Evolutionary conservation across 2,329 filamentous ascomycete species (phyloP).

Genomic region (Ophiostoma triangulosporum): DNA sequence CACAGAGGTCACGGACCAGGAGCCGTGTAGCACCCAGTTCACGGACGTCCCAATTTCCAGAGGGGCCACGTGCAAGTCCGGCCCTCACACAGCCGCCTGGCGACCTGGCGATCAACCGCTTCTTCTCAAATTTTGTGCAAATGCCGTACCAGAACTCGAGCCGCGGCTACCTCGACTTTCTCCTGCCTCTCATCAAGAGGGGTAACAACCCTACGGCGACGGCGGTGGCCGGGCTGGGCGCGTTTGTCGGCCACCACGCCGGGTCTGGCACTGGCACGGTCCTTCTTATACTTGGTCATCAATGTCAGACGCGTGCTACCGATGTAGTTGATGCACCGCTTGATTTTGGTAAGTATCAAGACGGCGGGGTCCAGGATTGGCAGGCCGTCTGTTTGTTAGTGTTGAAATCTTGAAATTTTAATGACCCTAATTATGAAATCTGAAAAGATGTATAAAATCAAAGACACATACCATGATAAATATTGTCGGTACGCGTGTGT

Average conservation of each 20-base stretch:
- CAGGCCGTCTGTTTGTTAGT: neutral
- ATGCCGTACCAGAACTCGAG: constrained; percentile 36
- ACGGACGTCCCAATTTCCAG: neutral
- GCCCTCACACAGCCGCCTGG: constrained; percentile 35
- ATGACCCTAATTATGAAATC: too few species aligned
- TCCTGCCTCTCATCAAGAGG: constrained; percentile 35
- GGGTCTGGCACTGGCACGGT: too few species aligned
- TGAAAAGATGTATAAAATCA: too few species aligned
- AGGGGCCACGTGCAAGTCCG: constrained; percentile 8
- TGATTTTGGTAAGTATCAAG: neutral
- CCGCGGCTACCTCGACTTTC: constrained; percentile 44
- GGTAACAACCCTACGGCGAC: neutral
- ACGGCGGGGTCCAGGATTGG: neutral
- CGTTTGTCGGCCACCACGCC: too few species aligned
- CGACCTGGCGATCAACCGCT: constrained; percentile 44
- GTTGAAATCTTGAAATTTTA: too few species aligned
- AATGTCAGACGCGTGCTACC: neutral
- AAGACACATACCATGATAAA: too few species aligned
- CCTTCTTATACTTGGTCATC: too few species aligned
- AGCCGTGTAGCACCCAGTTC: neutral
- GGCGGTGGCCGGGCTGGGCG: neutral
- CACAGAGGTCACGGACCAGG: neutral
- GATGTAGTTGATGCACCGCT: neutral
- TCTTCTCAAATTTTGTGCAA: constrained; percentile 47
- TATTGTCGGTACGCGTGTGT: too few species aligned